A percentile compares a stretch with the other conserved stretches of the same genome.
phyloP scores from a whole-genome alignment of 306 rosid genomes.

The Cotoneaster glaucophyllus region DNA sequence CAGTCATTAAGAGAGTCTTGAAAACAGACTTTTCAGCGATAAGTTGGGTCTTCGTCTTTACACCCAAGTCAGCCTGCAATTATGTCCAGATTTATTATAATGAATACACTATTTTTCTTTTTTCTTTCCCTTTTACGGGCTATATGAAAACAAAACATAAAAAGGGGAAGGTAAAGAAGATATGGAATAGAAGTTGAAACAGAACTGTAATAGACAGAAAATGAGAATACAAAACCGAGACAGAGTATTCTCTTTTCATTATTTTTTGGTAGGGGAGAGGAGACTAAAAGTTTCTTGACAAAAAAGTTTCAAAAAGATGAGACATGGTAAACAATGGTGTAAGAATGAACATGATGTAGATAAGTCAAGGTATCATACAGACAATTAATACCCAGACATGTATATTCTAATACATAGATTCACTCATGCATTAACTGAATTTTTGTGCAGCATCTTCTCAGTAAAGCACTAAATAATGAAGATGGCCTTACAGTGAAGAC shows the following conservation, averaged over 20 bases:
- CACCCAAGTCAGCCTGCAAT: conserved; percentile 95
- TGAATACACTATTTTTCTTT: background rate
- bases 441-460: background rate
- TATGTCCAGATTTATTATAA: conserved; percentile 21
- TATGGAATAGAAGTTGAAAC: background rate
- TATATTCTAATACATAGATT: background rate
- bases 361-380: background rate
- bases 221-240: background rate
- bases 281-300: background rate
- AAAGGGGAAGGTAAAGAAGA: background rate
- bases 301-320: background rate
- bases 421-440: background rate
- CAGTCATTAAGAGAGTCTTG: conserved; percentile 83
- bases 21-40: conserved; percentile 97
- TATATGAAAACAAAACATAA: background rate
- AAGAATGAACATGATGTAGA: background rate
- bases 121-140: background rate
- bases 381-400: background rate
- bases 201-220: background rate
- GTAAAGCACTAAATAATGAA: background rate
- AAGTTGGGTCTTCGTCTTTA: conserved; percentile 98
- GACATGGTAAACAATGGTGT: background rate
- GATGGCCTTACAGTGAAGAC: background rate
- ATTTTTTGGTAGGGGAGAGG: background rate
- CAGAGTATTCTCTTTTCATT: background rate